Conservation (phyloP, 352 stramenopile genomes). For the Globisporangium viniferum region DNA sequence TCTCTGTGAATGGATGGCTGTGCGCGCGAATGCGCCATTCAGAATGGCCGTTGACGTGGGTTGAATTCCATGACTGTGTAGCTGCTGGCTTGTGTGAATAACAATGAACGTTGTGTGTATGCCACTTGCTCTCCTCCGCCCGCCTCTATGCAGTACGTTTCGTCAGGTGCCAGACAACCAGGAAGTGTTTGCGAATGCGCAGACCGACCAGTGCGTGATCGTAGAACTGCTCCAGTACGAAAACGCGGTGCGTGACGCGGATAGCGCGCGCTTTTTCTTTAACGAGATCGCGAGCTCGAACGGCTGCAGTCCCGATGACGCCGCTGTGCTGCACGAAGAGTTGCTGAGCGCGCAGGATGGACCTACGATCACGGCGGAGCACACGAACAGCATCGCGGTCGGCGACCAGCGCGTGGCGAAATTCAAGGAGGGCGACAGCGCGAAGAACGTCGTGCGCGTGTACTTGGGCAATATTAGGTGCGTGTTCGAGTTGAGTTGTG, state of each 20-base stretch:
- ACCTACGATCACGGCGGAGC: constrained; percentile 33
- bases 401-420: constrained; percentile 83
- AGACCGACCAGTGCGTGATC: constrained; percentile 81
- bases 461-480: constrained; percentile 72
- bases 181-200: constrained; percentile 81
- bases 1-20: neutral
- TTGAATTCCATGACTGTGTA: constrained; percentile 2
- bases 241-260: constrained; percentile 32
- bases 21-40: neutral
- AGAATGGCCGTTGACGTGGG: neutral
- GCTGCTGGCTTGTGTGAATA: neutral
- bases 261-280: constrained; percentile 77
- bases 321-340: constrained; percentile 47
- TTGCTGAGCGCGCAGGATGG: constrained; percentile 23
- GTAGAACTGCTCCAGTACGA: constrained; percentile 80
- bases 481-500: neutral
- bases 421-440: constrained; percentile 75
- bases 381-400: constrained; percentile 48
- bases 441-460: constrained; percentile 85
- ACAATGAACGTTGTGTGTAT: neutral
- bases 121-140: neutral
- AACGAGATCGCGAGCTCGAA: constrained; percentile 83
- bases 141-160: constrained; percentile 39
- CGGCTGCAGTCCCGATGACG: constrained; percentile 56
- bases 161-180: constrained; percentile 87